Evolutionary conservation across 2,329 filamentous ascomycete species (phyloP), one percentile per base, ranked within the genome.

Genomic region (Zalaria sp.): DNA sequence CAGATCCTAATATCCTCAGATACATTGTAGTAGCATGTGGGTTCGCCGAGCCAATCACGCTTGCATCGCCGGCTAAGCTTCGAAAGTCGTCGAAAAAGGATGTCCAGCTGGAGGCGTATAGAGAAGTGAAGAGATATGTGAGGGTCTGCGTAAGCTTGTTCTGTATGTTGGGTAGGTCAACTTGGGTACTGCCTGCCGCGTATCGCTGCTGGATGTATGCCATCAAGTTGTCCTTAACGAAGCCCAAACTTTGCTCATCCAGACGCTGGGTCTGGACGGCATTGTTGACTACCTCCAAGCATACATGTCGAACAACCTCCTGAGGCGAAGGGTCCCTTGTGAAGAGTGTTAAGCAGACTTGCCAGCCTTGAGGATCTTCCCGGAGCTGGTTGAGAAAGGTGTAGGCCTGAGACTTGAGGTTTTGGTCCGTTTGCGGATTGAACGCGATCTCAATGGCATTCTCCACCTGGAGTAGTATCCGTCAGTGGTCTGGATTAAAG

Each of bases 81-180:
- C 91, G 69, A 51, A 96, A 83, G 58, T 98, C 91, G 54, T 93
- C 84, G 58, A 98, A 79, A 62, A 95, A 96, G 45, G 70, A 77
- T 54, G 84, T 75, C 91, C 91, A 98, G 32, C 83, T 82, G 41
- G 81, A 77, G 41, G 78, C 78, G 61, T 98, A 98, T 42, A 93
- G 72, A 8, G 80, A 77, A 31, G 86, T 82, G 61, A 98, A 98
- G 39, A 98, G 78, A 56, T 86, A 91, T 6, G 91, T 98, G 53
- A 98, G 68, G 8, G 88, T 94, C 65, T 98, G 91, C 37, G 89
- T 88, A 51, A 98, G 77, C 65, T 98, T 98, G 67, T 96, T 98
- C 64, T 96, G 89, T 35, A 98, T 80, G 49, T 76, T 75, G 25
- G 77, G 61, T 5, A 80, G 76, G 58, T 98, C 91, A 48, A 79